Evolutionary conservation across 257 asterid species (phyloP), one percentile per base, ranked within the genome.

Genomic region (Oldenlandia corymbosa): DNA sequence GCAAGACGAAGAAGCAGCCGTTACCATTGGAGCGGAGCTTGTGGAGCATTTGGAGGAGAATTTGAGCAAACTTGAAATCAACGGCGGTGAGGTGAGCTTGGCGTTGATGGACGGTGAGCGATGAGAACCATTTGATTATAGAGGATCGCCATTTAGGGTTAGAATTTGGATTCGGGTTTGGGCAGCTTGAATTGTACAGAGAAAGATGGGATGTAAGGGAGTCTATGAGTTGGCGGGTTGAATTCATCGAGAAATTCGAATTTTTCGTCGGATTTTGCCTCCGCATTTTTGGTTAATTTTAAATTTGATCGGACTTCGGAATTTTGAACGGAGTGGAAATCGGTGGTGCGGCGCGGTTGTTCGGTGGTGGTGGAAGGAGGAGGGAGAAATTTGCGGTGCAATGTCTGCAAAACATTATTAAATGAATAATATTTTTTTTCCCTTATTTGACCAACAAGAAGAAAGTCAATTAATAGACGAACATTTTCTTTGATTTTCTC

Each of bases 141-240:
- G 91, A 72, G 73, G 83, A 59, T 11, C 96, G 85, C 61, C 78
- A 71, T 69, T 46, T 62, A 18, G 81, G 66, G 58, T 54, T 73
- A 58, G 68, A 68, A 30, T 58, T 73, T 12, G 83, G 75, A 58
- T 28, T 64, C 27, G 75, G 62, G 51, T 34, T 34, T 62, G 73
- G 66, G 71, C 20, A 69, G 45, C 66, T 78, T 17, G 95, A 78
- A 71, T 79, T 63, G 84, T 92, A 92, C 28, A 89, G 81, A 45
- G 99, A 89, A 70, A 92, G 80, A 68, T 92, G 99, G 12, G 97
- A 73, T 54, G 99, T 92, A 62, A 92, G 86, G 37, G 91, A 76
- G 58, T 92, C 97, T 14, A 89, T 50, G 37, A 87, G 83, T 37
- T 81, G 85, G 56, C 85, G 96, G 34, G 73, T 80, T 43, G 89